Evolutionary conservation across 768 basidiomycete species (phyloP), one percentile per base, ranked within the genome.

Genomic region (Termitomyces sp.): DNA sequence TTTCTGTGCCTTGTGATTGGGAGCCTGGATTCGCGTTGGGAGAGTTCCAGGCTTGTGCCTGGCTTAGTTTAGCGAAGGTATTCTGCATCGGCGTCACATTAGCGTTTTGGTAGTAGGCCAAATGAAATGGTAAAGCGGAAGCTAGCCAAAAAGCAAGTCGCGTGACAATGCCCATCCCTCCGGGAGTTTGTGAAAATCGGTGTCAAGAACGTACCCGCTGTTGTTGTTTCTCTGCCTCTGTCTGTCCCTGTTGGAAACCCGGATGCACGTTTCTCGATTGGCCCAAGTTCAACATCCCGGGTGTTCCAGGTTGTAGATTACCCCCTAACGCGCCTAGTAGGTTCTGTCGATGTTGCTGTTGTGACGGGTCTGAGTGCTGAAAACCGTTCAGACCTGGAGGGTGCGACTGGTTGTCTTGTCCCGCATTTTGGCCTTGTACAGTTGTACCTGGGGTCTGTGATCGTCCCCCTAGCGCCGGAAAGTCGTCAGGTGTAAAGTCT

Each of bases 401-500:
- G 72, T 87, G 90, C 38, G 77, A 70, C 65, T 76, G 76, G 67
- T 65, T 80, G 64, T 77, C 82, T 69, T 70, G 78, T 45, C 63
- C 69, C 36, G 73, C 62, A 46, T 63, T 70, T 66, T 76, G 78
- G 63, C 63, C 73, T 61, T 74, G 75, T 28, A 71, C 62, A 55
- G 69, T 78, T 64, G 76, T 77, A 46, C 66, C 69, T 68, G 75
- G 75, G 60, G 78, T 60, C 64, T 81, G 78, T 60, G 78, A 75
- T 66, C 84, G 87, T 56, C 88, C 89, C 12, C 92, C 89, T 32
- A 95, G 78, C 18, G 93, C 93, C 55, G 93, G 93, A 71, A 95
- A 94, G 76, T 95, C 93, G 66, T 94, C 92, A 44, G 88, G 85
- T n/a, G 89, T 90, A 63, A 94, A 91, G 71, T 89, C 87, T 69